Evolutionary conservation across 176 grass and related monocot species (phyloP).

Genomic region (Rhipidocladum racemiflorum): DNA sequence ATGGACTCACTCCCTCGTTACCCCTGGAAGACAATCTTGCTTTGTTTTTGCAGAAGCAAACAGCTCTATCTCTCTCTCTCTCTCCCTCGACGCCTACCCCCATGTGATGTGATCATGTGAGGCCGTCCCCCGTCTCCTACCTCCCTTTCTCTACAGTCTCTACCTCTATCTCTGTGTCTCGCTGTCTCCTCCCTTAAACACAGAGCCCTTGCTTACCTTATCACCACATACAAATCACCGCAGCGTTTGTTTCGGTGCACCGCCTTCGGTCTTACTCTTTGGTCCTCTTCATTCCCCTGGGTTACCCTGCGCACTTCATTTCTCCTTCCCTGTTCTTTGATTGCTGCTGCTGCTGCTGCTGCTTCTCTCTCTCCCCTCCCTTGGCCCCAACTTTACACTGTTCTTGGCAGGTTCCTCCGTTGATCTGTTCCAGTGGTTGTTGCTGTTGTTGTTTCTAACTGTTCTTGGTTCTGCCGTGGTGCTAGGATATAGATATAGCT

Average conservation of each 20-base stretch:
- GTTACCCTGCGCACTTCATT: slow-evolving; percentile 17
- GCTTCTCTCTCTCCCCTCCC: background rate
- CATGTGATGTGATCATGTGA: slow-evolving; percentile 63
- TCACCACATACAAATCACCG: slow-evolving; percentile 25
- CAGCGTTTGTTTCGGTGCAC: slow-evolving; percentile 38
- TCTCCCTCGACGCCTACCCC: slow-evolving; percentile 29
- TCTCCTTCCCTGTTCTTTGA: slow-evolving; percentile 34
- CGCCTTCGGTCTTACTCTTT: background rate
- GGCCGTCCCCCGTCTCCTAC: background rate
- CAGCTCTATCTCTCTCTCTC: background rate
- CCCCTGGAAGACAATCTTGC: background rate
- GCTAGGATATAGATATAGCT: background rate
- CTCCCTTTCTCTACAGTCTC: no score
- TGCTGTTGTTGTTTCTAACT: background rate
- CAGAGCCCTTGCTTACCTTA: slow-evolving; percentile 32
- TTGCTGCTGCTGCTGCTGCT: slow-evolving; percentile 29
- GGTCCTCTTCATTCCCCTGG: background rate
- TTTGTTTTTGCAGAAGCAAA: slow-evolving; percentile 44
- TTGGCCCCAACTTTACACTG: slow-evolving; percentile 4
- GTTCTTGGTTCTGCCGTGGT: background rate
- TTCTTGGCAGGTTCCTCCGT: slow-evolving; percentile 35
- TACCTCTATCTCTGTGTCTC: no score
- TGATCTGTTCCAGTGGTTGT: slow-evolving; percentile 24
- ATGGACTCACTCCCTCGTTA: background rate
- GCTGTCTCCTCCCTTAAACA: slow-evolving; percentile 12